Evolutionary conservation across 805 yeast species (phyloP), one percentile per base, ranked within the genome.

Genomic region (Jamesozyma hellenica): DNA sequence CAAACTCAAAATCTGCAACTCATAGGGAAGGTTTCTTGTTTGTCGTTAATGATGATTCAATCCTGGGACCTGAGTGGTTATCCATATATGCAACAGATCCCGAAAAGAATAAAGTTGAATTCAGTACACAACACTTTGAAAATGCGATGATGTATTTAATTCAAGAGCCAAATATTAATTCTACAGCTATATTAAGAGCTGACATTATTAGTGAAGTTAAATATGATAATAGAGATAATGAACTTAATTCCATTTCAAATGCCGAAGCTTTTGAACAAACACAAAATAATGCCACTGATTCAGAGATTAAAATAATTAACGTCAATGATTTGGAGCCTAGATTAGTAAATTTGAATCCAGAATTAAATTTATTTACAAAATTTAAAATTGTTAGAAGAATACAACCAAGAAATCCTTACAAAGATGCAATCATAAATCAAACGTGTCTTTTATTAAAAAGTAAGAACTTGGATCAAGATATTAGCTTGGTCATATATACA

Each of bases 351-450:
- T 11, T 47, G 53, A n/a, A 49, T 36, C 19, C 52, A 41, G 36
- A 40, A 11, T 26, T 64, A 51, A 40, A 58, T 9, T 41, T 54
- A 16, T 36, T 34, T 53, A 42, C 68, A 70, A 15, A 64, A 66
- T 33, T 56, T 60, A 77, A 78, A 48, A 63, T 82, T 35, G 84
- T 86, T n/a, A 72, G 96, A 48, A 68, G 95, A 49, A 77, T 88
- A 28, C 72, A 88, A n/a, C 97, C 97, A 10, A 68, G 96, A 59
- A 88, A 88, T 53, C 95, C 95, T 0, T 77, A 75, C 55, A 82
- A 84, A 51, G 97, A 88, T 56, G 72, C 73, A 38, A 74, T 84
- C 18, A 76, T 87, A 45, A 83, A 84, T 55, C 97, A 90, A 60
- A 81, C 95, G 0, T 88, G 96, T 59, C 60, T 77, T 27, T 62